phyloP scores from a whole-genome alignment of 768 basidiomycete species.

The Boletales sp. region DNA sequence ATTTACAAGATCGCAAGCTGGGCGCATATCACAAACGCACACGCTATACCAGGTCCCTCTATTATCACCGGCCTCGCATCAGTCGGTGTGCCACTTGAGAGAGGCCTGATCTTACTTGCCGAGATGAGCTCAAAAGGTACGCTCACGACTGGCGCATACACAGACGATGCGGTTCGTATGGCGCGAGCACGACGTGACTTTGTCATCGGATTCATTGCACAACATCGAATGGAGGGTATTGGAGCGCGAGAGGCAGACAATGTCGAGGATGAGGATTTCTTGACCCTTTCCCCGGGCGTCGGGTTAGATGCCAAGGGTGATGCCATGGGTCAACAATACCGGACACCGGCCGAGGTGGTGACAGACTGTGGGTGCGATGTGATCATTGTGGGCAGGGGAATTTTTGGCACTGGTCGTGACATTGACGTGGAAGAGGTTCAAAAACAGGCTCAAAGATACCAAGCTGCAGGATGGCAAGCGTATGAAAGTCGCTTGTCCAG shows the following conservation, averaged over 20 bases:
- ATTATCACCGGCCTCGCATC: constrained; percentile 87
- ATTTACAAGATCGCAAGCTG: constrained; percentile 91
- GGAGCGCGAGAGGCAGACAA: constrained; percentile 34
- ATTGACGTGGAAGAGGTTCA: constrained; percentile 38
- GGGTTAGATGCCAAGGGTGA: constrained; percentile 79
- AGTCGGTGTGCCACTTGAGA: constrained; percentile 75
- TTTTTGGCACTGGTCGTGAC: constrained; percentile 65
- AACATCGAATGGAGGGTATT: constrained; percentile 73
- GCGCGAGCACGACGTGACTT: constrained; percentile 79
- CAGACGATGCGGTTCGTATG: constrained; percentile 81
- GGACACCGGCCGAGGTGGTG: constrained; percentile 84
- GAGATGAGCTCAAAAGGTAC: constrained; percentile 95
- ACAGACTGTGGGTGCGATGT: constrained; percentile 83
- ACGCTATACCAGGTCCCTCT: constrained; percentile 93
- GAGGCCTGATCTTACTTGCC: constrained; percentile 87
- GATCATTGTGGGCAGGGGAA: constrained; percentile 95
- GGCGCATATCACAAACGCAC: constrained; percentile 97
- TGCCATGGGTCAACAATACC: constrained; percentile 91
- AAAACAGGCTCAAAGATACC: constrained; percentile 80
- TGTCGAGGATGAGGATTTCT: constrained; percentile 66
- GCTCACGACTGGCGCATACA: constrained; percentile 81
- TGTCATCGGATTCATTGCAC: constrained; percentile 96
- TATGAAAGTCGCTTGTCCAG: constrained; percentile 57
- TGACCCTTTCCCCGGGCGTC: constrained; percentile 91
- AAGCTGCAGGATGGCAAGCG: constrained; percentile 84